Conservation (phyloP, 352 stramenopile species). For the Globisporangium alternatum region DNA sequence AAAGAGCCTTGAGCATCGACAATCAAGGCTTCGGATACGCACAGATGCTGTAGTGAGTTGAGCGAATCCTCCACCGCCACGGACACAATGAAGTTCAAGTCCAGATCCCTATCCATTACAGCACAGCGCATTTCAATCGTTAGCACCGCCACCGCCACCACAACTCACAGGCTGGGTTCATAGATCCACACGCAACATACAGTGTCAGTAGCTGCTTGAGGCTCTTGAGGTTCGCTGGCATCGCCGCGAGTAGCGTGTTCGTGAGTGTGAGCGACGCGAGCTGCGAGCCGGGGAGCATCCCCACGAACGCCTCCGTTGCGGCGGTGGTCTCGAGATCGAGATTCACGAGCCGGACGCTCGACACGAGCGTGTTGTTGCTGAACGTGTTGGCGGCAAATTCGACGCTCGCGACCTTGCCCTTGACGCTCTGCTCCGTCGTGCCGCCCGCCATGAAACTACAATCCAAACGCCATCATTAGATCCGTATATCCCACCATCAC, state of each 20-base stretch:
- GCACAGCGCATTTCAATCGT: background rate
- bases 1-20: no score
- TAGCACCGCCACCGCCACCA: background rate
- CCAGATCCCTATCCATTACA: slow-evolving; percentile 9
- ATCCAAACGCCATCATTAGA: background rate
- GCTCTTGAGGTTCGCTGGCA: slow-evolving; percentile 7
- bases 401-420: slow-evolving; percentile 41
- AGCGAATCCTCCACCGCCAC: slow-evolving; percentile 7
- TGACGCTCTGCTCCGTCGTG: slow-evolving; percentile 33
- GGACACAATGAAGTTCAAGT: slow-evolving; percentile 14
- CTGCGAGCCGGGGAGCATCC: slow-evolving; percentile 13
- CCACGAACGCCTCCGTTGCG: background rate
- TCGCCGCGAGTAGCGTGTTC: slow-evolving; percentile 9
- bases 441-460: slow-evolving; percentile 44
- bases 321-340: slow-evolving; percentile 5
- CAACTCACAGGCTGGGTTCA: no score
- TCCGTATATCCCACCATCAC: background rate
- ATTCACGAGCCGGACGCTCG: slow-evolving; percentile 32
- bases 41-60: slow-evolving; percentile 10
- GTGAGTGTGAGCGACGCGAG: slow-evolving; percentile 8
- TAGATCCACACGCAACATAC: background rate
- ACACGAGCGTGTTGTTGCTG: slow-evolving; percentile 27
- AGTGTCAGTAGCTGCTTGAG: slow-evolving; percentile 12
- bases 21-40: background rate
- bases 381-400: slow-evolving; percentile 32